Evolutionary conservation across 352 stramenopile species (phyloP), one percentile per base, ranked within the genome.

Genomic region (Phytophthora uliginosa): DNA sequence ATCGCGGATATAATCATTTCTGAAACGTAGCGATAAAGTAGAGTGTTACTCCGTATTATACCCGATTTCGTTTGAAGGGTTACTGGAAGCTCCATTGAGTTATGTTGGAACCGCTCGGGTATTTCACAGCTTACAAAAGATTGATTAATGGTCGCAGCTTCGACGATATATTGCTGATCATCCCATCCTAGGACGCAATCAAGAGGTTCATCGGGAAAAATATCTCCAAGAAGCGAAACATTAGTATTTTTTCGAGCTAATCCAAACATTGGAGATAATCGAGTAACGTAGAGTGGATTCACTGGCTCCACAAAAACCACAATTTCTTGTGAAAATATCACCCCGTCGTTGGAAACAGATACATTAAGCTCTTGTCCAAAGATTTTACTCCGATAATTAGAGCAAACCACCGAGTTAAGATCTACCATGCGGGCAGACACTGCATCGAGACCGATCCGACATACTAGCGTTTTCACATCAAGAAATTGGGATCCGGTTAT

Each of bases 181-280:
- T 78, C 61, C 77, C 74, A 89, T 17, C 82, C 82, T 63, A 84
- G 76, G 7, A 81, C 47, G 31, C 81, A 91, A 17, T 80, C 66
- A 28, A 77, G 34, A 28, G 31, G 28, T 15, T 57, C 64, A 54
- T 26, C 22, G 28, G 51, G n/a, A 17, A 82, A 69, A 36, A 59
- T 40, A 6, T 47, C 26, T 7, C 79, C 79, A 22, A 66, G 51
- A 1, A 87, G 20, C 10, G 52, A 60, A 38, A 87, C 59, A 24
- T 10, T 70, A 10, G 54, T 74, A 4, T 71, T 58, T 7, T 57
- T 61, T 48, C 45, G 38, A 56, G 66, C 36, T 0, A 59, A 77
- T 58, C 77, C 80, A 54, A 68, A 71, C 4, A 36, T 68, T 52
- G 80, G 80, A 18, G 59, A 62, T n/a, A 87, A 20, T 38, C 9